These are phyloP conservation scores for Edaphochlamys debaryana DNA, from an alignment of 139 green algal genomes.

Conservation along the genomic window DNA sequence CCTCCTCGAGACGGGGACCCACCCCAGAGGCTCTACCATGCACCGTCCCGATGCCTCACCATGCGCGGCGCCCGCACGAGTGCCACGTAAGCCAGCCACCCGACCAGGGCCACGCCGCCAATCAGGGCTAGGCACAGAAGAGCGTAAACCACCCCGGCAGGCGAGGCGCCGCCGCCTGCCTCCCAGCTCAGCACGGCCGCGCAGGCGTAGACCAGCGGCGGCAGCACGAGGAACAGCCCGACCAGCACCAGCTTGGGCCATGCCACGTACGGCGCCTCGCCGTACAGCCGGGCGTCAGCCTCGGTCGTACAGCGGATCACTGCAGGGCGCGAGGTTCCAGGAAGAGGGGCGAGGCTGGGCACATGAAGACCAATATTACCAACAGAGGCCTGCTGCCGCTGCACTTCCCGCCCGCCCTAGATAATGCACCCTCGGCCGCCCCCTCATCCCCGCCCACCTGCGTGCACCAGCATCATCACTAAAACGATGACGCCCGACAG, in stretches of 20 bases:
- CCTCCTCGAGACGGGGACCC: too few species aligned
- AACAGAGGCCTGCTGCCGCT: too few species aligned
- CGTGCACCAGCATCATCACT: neutral
- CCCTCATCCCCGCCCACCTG: neutral
- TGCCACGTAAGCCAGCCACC: neutral
- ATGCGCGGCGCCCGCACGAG: neutral
- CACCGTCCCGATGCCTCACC: too few species aligned
- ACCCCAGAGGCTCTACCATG: too few species aligned
- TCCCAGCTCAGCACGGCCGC: neutral
- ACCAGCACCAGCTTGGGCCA: conserved; percentile 9
- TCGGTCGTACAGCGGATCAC: neutral
- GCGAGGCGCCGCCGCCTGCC: neutral
- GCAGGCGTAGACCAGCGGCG: neutral
- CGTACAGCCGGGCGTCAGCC: neutral
- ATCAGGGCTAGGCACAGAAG: neutral
- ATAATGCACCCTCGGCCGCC: too few species aligned
- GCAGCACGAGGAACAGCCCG: neutral
- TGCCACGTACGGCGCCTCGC: neutral
- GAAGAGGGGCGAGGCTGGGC: neutral
- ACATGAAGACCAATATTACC: neutral
- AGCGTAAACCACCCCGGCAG: neutral
- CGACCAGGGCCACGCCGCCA: neutral
- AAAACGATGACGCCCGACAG: neutral
- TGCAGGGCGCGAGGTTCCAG: neutral
- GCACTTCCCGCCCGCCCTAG: too few species aligned